Base-by-base conservation (phyloP, 176 grass and related monocot genomes). In the Bolboschoenus planiculmis region DNA sequence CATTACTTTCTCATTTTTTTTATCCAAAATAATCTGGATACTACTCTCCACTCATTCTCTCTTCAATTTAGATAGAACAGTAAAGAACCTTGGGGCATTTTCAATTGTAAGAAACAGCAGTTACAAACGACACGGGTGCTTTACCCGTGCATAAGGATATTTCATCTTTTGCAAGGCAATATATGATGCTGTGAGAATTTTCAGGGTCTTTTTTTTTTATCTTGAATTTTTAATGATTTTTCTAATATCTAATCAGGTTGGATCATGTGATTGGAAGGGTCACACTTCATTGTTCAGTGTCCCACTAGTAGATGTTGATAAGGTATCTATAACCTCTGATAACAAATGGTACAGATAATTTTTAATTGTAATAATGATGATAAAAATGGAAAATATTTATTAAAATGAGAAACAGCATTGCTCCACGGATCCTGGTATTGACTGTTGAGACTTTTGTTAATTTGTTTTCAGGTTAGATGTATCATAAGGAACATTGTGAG, bases 401-500 rank as follows among this genome's bases (percentile, higher is more conserved):
- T 39, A n/a, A 40, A 40, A 31, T 31, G 13, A 77, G 72, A 53
- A 51, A 20, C 46, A 33, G 7, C 72, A 53, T 51, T 47, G 40
- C 40, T 66, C 42, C 46, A 53, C 46, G 15, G 18, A 53, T 51
- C 11, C 6, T 46, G 35, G 39, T 81, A 23, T 71, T 75, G n/a
- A n/a, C n/a, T n/a, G n/a, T n/a, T n/a, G n/a, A 73, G 43, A 29
- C 1, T 60, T 27, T 61, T 56, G 31, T 71, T 47, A 48, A 50
- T 79, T 15, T 67, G 34, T 84, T 66, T 95, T 58, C 87, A 99
- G 96, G 92, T 99, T 77, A 95, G 96, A 87, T 95, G 96, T 23
- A 95, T 95, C 57, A 84, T 99, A 88, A 90, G 96, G 87, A 99
- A 99, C 85, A 93, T 99, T 0, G 89, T 99, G 39, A 95, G 96